Evolutionary conservation across 169 alveolate species (phyloP).

Genomic region (Cryptosporidium canis): DNA sequence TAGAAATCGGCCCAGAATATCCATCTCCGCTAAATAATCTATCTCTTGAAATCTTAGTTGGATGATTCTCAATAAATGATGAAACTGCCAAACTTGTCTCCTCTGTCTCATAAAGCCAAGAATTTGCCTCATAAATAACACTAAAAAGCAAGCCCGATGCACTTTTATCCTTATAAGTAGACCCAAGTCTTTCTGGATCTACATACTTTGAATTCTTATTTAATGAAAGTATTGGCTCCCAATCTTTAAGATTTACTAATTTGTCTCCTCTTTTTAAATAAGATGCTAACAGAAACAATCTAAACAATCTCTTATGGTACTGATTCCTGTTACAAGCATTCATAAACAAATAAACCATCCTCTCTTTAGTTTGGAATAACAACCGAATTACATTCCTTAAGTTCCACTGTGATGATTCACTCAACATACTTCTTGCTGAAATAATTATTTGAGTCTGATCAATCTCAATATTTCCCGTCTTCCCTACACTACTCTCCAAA

Average conservation of each 20-base stretch:
- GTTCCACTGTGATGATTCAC: constrained; percentile 44
- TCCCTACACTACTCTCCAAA: neutral
- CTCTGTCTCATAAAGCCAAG: constrained; percentile 69
- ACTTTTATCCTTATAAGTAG: neutral
- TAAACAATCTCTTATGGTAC: constrained; percentile 59
- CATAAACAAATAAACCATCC: constrained; percentile 61
- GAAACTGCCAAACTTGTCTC: constrained; percentile 64
- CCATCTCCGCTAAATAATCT: constrained; percentile 64
- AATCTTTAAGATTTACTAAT: constrained; percentile 41
- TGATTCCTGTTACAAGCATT: constrained; percentile 36
- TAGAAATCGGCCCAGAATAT: constrained; percentile 51
- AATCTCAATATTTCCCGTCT: neutral
- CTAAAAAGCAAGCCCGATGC: constrained; percentile 53
- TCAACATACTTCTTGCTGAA: constrained; percentile 11
- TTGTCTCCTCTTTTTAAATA: constrained; percentile 71
- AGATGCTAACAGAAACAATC: constrained; percentile 53
- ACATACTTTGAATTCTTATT: neutral
- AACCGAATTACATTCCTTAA: constrained; percentile 4
- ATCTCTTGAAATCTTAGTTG: constrained; percentile 53
- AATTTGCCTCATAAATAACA: constrained; percentile 58
- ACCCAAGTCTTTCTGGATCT: neutral
- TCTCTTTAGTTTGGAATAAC: constrained; percentile 40
- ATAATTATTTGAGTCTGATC: constrained; percentile 1
- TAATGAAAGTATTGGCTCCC: constrained; percentile 51
- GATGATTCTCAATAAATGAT: constrained; percentile 62